Base-by-base conservation (phyloP, 2,329 filamentous ascomycete genomes). In the Pleoardoris graminearum region DNA sequence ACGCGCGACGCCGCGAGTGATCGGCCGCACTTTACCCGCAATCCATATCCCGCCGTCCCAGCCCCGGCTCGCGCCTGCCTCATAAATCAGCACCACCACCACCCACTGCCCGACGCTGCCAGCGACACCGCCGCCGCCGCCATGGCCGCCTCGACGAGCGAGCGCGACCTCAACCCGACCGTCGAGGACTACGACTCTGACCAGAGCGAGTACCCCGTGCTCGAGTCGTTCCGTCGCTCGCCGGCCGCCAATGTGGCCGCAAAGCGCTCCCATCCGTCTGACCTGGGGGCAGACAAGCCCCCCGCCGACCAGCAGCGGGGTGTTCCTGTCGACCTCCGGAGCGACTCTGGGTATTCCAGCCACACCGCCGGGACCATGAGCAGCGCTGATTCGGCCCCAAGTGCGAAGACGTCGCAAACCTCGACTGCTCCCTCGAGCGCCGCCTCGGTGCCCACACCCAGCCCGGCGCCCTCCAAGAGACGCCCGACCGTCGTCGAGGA, bases 311-410 rank as follows among this genome's bases (percentile, higher is more conserved):
- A 62, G 33, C 61, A 67, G 43, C 63, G 63, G 52, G 61, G 59
- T 52, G 50, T 60, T 57, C 70, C 70, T 60, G 72, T 75, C 54
- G 79, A 83, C 69, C 74, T 76, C 65, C 77, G 79, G 61, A 83
- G 80, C 72, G 83, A 86, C 72, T 85, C 82, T 60, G 83, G 83
- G 63, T 85, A 85, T 76, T 84, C 81, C 58, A 85, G 82, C 75
- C 78, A 79, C 65, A 82, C 81, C 63, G 77, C 76, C 60, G 77
- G 79, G 58, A 79, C 80, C 56, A 74, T 78, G 71, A 73, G 69
- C 65, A 78, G 79, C 74, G 77, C 78, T 78, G 73, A 80, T 77
- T 79, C 79, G 66, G 75, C 70, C 59, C 75, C 75, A 74, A 75
- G 72, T 69, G 62, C 65, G 56, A 60, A 63, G 50, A 58, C 55